These are phyloP conservation scores for Colletotrichum lupini DNA, from an alignment of 2,329 filamentous ascomycete genomes.

Conservation along the genomic window DNA sequence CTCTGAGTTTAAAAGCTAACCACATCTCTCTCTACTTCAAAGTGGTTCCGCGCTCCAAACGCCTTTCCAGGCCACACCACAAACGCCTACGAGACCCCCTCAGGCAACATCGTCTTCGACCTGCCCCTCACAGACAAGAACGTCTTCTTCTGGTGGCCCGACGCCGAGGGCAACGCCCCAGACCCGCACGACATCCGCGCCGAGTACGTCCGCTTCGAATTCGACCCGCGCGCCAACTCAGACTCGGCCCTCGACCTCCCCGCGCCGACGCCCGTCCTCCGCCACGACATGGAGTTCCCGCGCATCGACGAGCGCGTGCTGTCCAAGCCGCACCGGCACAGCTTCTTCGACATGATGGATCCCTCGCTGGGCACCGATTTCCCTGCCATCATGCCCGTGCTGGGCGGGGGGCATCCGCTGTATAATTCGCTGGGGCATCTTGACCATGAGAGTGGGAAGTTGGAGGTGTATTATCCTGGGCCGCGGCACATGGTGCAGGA, in stretches of 20 bases:
- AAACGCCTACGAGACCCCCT: conserved; percentile 49
- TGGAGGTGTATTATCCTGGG: conserved; percentile 47
- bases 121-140: conserved; percentile 50
- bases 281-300: conserved; percentile 28
- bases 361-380: conserved; percentile 24
- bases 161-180: conserved; percentile 47
- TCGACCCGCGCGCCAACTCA: conserved; percentile 15
- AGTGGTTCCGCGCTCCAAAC: conserved; percentile 51
- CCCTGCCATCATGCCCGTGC: conserved; percentile 34
- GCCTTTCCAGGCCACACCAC: conserved; percentile 49
- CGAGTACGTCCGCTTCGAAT: conserved; percentile 34
- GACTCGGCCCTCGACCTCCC: conserved; percentile 20
- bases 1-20: neutral
- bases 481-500: conserved; percentile 52
- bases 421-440: conserved; percentile 50
- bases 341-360: conserved; percentile 32
- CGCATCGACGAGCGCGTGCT: conserved; percentile 27
- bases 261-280: conserved; percentile 10
- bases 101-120: conserved; percentile 47
- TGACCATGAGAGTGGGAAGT: conserved; percentile 40
- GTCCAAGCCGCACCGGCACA: conserved; percentile 9
- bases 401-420: conserved; percentile 29
- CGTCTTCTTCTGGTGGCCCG: conserved; percentile 55
- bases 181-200: conserved; percentile 42
- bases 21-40: neutral